phyloP scores from a whole-genome alignment of 495 filamentous ascomycete species.

The Daldinia concentrica region DNA sequence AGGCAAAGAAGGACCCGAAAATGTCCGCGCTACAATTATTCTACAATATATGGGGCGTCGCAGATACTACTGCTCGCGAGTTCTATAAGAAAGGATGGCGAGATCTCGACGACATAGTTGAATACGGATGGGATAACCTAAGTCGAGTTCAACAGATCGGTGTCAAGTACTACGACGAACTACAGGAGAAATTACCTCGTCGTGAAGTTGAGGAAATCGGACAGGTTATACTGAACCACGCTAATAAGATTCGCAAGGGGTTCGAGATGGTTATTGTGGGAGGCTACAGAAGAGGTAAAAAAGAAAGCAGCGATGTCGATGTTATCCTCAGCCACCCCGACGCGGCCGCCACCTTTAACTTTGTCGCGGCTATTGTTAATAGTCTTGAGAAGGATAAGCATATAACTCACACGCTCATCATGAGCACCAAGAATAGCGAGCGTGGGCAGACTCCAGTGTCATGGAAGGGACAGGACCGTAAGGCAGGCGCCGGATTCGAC shows the following conservation, averaged over 20 bases:
- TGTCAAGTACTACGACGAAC: conserved; percentile 94
- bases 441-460: conserved; percentile 72
- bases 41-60: conserved; percentile 89
- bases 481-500: conserved; percentile 72
- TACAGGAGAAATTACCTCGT: conserved; percentile 74
- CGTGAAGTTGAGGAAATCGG: conserved; percentile 78
- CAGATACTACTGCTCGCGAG: conserved; percentile 79
- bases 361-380: conserved; percentile 73
- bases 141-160: conserved; percentile 90
- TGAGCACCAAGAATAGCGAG: conserved; percentile 71
- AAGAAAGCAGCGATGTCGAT: conserved; percentile 80
- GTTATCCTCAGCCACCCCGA: conserved; percentile 84
- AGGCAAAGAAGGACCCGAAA: conserved; percentile 69
- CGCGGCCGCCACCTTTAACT: conserved; percentile 67
- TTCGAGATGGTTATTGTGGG: conserved; percentile 82
- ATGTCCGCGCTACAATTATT: conserved; percentile 73
- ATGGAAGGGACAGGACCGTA: conserved; percentile 56
- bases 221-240: conserved; percentile 67
- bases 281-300: conserved; percentile 85
- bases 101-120: conserved; percentile 79
- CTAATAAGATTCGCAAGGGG: conserved; percentile 60
- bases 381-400: conserved; percentile 72
- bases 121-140: conserved; percentile 79
- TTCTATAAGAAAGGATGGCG: conserved; percentile 86
- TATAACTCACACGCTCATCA: conserved; percentile 83